Evolutionary conservation across 1,284 basidiomycete genomes (phyloP).

Genomic region (Papiliotrema fonsecae): DNA sequence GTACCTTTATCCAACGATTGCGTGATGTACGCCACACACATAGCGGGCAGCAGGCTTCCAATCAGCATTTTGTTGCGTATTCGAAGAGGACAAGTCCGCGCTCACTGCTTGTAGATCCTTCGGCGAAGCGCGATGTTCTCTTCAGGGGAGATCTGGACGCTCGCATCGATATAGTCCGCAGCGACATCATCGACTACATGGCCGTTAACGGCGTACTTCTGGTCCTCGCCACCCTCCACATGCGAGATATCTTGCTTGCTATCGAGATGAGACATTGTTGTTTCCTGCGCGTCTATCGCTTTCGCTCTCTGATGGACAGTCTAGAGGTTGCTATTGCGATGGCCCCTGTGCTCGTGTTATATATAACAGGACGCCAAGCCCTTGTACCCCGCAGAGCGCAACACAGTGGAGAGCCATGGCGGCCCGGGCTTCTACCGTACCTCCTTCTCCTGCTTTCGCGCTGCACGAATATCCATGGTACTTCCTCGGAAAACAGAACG

Average conservation of each 20-base stretch:
- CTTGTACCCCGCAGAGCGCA: too few species aligned
- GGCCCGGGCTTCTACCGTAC: too few species aligned
- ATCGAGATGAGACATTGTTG: too few species aligned
- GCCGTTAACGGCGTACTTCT: neutral
- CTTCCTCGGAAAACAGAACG: too few species aligned
- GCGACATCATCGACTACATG: neutral
- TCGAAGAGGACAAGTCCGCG: neutral
- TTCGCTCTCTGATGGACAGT: too few species aligned
- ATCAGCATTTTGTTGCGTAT: neutral
- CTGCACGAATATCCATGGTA: too few species aligned
- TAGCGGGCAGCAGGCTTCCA: conserved; percentile 23
- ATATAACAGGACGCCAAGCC: too few species aligned
- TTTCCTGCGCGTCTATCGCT: too few species aligned
- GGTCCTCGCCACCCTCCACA: neutral
- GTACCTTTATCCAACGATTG: conserved; percentile 25
- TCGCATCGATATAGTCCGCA: conserved; percentile 18
- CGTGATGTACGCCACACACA: conserved; percentile 32
- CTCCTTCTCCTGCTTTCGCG: too few species aligned
- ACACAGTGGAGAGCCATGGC: too few species aligned
- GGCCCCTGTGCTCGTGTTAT: too few species aligned
- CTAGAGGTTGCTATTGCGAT: too few species aligned
- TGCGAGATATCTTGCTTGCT: neutral
- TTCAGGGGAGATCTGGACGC: conserved; percentile 18
- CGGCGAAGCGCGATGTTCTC: conserved; percentile 20
- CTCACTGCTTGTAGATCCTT: conserved; percentile 21